A percentile compares a stretch with the other conserved stretches of the same genome.
Conservation (phyloP, 352 stramenopile genomes). For the Phytophthora macrochlamydospora region DNA sequence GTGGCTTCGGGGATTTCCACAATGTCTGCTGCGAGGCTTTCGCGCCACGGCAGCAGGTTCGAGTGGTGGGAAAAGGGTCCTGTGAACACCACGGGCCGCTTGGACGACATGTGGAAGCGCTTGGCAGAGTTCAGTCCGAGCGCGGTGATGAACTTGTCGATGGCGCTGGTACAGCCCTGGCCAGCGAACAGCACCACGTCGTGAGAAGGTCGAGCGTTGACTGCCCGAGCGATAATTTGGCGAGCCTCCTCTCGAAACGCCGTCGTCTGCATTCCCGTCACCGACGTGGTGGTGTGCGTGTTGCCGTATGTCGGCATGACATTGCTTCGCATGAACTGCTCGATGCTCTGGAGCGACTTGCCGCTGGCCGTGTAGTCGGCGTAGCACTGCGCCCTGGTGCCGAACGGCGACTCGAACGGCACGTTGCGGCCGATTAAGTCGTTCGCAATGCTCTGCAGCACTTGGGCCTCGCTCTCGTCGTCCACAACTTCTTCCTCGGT, state of each 20-base stretch:
- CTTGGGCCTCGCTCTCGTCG: slow-evolving; percentile 25
- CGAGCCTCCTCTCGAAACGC: slow-evolving; percentile 96
- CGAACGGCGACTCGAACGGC: slow-evolving; percentile 72
- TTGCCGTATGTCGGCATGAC: slow-evolving; percentile 97
- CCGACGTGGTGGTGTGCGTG: slow-evolving; percentile 93
- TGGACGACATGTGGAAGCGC: slow-evolving; percentile 18
- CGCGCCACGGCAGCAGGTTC: slow-evolving; percentile 96
- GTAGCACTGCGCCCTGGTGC: slow-evolving; percentile 88
- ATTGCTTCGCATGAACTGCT: slow-evolving; percentile 89
- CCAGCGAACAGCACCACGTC: slow-evolving; percentile 97
- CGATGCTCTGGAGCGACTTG: slow-evolving; percentile 88
- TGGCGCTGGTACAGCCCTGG: slow-evolving; percentile 83
- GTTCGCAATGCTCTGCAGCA: slow-evolving; percentile 40
- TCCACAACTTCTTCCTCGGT: slow-evolving; percentile 15
- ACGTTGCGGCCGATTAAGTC: slow-evolving; percentile 55
- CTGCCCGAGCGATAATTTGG: slow-evolving; percentile 91
- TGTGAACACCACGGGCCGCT: slow-evolving; percentile 89
- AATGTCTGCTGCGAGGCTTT: slow-evolving; percentile 83
- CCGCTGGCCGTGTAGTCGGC: slow-evolving; percentile 95
- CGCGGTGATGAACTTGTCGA: slow-evolving; percentile 79
- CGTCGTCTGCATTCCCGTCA: slow-evolving; percentile 83
- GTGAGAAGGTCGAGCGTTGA: slow-evolving; percentile 82
- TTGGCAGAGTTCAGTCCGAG: slow-evolving; percentile 55
- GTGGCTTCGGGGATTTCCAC: slow-evolving; percentile 70
- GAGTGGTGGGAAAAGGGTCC: slow-evolving; percentile 97